Base-by-base conservation (phyloP, 1,139 yeast species). In the Protomyces inundatus region DNA sequence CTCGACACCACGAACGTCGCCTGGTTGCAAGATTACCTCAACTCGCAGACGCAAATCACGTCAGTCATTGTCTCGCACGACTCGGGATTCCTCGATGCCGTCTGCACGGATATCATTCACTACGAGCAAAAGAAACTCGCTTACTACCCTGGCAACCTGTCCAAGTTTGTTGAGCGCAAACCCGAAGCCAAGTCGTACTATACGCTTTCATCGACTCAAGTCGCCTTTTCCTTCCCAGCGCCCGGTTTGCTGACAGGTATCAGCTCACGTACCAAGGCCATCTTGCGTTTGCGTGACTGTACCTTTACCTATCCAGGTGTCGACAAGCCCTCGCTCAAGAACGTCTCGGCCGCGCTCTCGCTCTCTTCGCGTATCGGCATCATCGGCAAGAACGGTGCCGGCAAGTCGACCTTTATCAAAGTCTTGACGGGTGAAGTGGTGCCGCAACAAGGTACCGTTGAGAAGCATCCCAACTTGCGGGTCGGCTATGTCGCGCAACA, bases 191-290 rank as follows among this genome's bases (percentile, higher is more conserved):
- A 90, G 83, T 87, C 98, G 74, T 93, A 93, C 87, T 90, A 90
- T 83, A 98, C 93, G 82, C 86, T 93, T 76, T 96, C 97, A 77
- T 97, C 97, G 75, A 91, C 98, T 71, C 97, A 90, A 76, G 81
- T 90, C 76, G 96, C 90, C 81, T 93, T 93, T 87, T 79, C 76
- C 72, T 93, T 93, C 97, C 98, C 98, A 79, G 97, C 88, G 81
- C 98, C 98, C 80, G 98, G 98, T 88, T 91, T 87, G 95, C 87
- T 93, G 79, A 98, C 93, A 84, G 98, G 98, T 88, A 98, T 93
- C 76, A 93, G 93, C 90, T 93, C 98, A 77, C 93, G 93, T 84
- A 98, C 93, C 83, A 93, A 93, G 85, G 98, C 98, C 77, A 93
- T 93, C 81, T 97, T 93, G 77, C 93, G 93, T 85, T 98, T 93